These are phyloP conservation scores for Trametes elegans DNA, from an alignment of 768 basidiomycete species.

Conservation along the genomic window DNA sequence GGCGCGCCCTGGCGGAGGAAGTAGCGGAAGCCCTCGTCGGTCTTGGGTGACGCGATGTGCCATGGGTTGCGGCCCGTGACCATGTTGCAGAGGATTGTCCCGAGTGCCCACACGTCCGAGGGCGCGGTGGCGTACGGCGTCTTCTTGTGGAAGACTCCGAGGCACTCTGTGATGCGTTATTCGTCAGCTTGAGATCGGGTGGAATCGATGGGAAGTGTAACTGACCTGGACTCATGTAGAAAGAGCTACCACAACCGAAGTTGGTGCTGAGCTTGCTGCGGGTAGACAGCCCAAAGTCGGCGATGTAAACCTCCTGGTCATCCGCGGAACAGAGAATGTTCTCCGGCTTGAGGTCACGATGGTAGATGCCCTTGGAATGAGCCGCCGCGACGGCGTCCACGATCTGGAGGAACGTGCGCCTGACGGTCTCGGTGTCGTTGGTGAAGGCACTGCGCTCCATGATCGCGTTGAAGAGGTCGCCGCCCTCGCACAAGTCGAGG, in stretches of 20 bases:
- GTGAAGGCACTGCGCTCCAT: conserved; percentile 33
- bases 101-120: conserved; percentile 96
- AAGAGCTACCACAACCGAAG: conserved; percentile 31
- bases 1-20: conserved; percentile 70
- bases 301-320: conserved; percentile 40
- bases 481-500: conserved; percentile 31
- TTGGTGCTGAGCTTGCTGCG: conserved; percentile 18
- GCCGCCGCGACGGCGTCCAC: conserved; percentile 50
- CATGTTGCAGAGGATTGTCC: conserved; percentile 93
- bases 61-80: conserved; percentile 96
- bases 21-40: conserved; percentile 83
- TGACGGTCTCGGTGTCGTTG: conserved; percentile 44
- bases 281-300: conserved; percentile 51
- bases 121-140: conserved; percentile 76
- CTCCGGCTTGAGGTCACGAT: conserved; percentile 60
- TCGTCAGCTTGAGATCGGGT: conserved; percentile 1
- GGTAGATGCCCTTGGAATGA: conserved; percentile 48
- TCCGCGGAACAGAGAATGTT: conserved; percentile 44
- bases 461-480: conserved; percentile 51
- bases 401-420: conserved; percentile 48
- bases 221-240: conserved; percentile 36
- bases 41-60: conserved; percentile 70
- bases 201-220: neutral
- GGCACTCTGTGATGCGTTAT: conserved; percentile 67
- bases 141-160: conserved; percentile 60